A percentile compares a stretch with the other conserved stretches of the same genome.
Conservation (phyloP, 2,329 filamentous ascomycete species). For the Peltaster fructicola region DNA sequence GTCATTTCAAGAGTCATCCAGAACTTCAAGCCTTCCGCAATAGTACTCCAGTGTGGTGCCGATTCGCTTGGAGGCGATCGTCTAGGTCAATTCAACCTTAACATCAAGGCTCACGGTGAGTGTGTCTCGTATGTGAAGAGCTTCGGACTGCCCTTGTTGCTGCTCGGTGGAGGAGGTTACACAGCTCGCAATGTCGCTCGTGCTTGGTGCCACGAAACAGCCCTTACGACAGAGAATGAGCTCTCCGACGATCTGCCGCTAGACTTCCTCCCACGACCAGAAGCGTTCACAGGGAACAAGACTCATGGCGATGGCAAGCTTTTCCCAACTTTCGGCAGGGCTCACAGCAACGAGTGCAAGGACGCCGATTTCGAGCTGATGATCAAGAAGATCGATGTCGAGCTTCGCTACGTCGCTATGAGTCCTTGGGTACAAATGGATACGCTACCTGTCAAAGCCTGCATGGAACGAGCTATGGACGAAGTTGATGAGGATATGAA, state of each 20-base stretch:
- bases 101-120: slow-evolving; percentile 78
- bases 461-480: slow-evolving; percentile 26
- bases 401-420: slow-evolving; percentile 64
- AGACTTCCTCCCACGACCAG: slow-evolving; percentile 61
- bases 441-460: slow-evolving; percentile 3
- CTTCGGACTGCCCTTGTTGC: slow-evolving; percentile 59
- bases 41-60: slow-evolving; percentile 84
- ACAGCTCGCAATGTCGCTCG: slow-evolving; percentile 87
- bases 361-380: slow-evolving; percentile 60
- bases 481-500: slow-evolving; percentile 47
- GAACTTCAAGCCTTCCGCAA: slow-evolving; percentile 66
- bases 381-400: slow-evolving; percentile 60
- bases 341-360: slow-evolving; percentile 47
- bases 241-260: slow-evolving; percentile 55
- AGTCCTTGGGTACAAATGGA: slow-evolving; percentile 44
- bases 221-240: slow-evolving; percentile 59
- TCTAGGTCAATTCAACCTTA: slow-evolving; percentile 84
- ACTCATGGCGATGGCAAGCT: slow-evolving; percentile 53
- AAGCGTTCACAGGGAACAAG: slow-evolving; percentile 62
- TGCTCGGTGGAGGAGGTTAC: slow-evolving; percentile 87
- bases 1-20: slow-evolving; percentile 62
- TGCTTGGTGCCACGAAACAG: slow-evolving; percentile 89
- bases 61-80: slow-evolving; percentile 86
- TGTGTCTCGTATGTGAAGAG: slow-evolving; percentile 78
- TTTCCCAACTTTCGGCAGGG: slow-evolving; percentile 55